Evolutionary conservation across 441 rosid genomes (phyloP).

Genomic region (Bruguiera hainesii): DNA sequence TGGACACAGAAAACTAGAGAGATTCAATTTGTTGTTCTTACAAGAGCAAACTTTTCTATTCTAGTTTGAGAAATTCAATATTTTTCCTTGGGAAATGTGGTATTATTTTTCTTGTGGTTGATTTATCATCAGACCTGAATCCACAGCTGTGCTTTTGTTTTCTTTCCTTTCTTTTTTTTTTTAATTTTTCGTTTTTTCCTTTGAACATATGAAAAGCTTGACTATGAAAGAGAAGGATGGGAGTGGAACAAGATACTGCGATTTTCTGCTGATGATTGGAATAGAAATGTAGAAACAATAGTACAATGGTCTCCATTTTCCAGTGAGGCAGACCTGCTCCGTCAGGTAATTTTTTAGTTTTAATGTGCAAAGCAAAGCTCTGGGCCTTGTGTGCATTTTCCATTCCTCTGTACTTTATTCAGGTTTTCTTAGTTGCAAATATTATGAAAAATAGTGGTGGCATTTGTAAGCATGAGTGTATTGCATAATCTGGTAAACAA

Average conservation of each 20-base stretch:
- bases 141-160: conserved; percentile 15
- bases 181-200: conserved; percentile 16
- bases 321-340: conserved; percentile 66
- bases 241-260: conserved; percentile 64
- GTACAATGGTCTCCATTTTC: conserved; percentile 82
- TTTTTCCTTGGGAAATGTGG: conserved; percentile 2
- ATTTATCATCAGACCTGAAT: background rate
- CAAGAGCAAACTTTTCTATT: too few species aligned
- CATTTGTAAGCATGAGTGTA: too few species aligned
- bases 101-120: conserved; percentile 8
- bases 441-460: too few species aligned
- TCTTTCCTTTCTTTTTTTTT: background rate
- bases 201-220: conserved; percentile 50
- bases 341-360: conserved; percentile 51
- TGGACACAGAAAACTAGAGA: too few species aligned
- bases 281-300: conserved; percentile 61
- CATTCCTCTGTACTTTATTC: background rate
- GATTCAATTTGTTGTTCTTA: too few species aligned
- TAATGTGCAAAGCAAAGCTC: background rate
- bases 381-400: background rate
- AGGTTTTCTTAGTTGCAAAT: too few species aligned
- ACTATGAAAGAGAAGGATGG: conserved; percentile 51
- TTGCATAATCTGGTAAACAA: too few species aligned
- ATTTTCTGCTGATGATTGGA: conserved; percentile 58
- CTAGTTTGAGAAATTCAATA: too few species aligned